Evolutionary conservation across 441 rosid species (phyloP).

Genomic region (Arabidopsis hybrid): DNA sequence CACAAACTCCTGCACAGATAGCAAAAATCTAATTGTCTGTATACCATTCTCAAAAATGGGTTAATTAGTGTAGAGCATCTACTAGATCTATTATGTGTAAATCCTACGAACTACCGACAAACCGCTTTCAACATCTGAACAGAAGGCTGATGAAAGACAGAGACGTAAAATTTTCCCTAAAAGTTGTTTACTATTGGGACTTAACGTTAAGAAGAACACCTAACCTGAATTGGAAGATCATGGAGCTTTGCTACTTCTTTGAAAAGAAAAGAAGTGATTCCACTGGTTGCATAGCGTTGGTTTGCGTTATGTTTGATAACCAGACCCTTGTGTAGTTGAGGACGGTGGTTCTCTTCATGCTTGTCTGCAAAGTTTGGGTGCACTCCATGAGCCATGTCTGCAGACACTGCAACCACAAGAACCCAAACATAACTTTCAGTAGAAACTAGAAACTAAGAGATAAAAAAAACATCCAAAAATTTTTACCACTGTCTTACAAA

Average conservation of each 20-base stretch:
- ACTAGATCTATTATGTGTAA: slow-evolving; percentile 1
- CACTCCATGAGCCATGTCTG: slow-evolving; percentile 98
- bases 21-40: background rate
- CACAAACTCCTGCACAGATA: slow-evolving; percentile 74
- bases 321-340: slow-evolving; percentile 88
- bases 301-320: slow-evolving; percentile 97
- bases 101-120: background rate
- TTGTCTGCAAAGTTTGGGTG: slow-evolving; percentile 90
- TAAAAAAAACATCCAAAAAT: background rate
- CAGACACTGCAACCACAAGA: slow-evolving; percentile 65
- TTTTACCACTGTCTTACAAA: background rate
- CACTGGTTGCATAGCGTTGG: slow-evolving; percentile 95
- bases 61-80: slow-evolving; percentile 1
- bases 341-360: slow-evolving; percentile 93
- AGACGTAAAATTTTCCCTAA: background rate
- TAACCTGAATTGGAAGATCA: slow-evolving; percentile 91
- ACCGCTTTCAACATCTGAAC: background rate
- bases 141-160: slow-evolving; percentile 4
- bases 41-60: background rate
- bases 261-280: slow-evolving; percentile 88
- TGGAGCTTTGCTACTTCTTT: slow-evolving; percentile 85
- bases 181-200: slow-evolving; percentile 17
- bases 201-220: background rate
- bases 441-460: background rate
- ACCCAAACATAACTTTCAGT: slow-evolving; percentile 28